Conservation (phyloP, 1,284 basidiomycete species). For the Naganishia sp. region DNA sequence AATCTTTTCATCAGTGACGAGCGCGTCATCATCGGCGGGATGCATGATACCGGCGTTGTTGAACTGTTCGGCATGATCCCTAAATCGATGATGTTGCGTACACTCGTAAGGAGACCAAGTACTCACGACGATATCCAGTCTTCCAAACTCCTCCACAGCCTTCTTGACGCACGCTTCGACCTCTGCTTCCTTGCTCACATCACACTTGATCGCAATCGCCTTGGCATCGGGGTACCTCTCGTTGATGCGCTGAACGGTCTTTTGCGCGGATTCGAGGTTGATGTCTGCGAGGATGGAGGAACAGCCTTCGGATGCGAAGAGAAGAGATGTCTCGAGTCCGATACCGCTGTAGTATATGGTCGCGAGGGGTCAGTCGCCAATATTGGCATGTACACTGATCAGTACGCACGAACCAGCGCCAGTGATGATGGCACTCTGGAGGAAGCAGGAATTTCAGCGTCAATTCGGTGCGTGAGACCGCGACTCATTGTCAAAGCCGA, state of each 20-base stretch:
- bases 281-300: constrained; percentile 84
- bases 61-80: constrained; percentile 58
- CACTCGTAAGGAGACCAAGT: not conserved
- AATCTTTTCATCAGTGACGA: constrained; percentile 92
- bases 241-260: constrained; percentile 66
- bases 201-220: constrained; percentile 72
- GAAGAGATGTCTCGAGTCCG: constrained; percentile 85
- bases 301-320: constrained; percentile 91
- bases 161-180: constrained; percentile 76
- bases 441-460: not conserved
- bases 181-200: constrained; percentile 85
- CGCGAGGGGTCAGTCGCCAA: constrained; percentile 3
- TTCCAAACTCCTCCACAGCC: constrained; percentile 79
- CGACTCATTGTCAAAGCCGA: not conserved
- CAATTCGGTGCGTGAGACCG: not conserved
- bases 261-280: constrained; percentile 74
- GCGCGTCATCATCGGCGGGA: constrained; percentile 84
- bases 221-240: constrained; percentile 65
- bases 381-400: not conserved
- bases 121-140: constrained; percentile 86
- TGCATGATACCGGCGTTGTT: constrained; percentile 98
- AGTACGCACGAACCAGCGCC: constrained; percentile 53
- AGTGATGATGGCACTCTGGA: constrained; percentile 53
- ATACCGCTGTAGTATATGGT: constrained; percentile 64
- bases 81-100: not conserved